phyloP scores from a whole-genome alignment of 1,284 basidiomycete species.

The Ustilago shanxiensis region DNA sequence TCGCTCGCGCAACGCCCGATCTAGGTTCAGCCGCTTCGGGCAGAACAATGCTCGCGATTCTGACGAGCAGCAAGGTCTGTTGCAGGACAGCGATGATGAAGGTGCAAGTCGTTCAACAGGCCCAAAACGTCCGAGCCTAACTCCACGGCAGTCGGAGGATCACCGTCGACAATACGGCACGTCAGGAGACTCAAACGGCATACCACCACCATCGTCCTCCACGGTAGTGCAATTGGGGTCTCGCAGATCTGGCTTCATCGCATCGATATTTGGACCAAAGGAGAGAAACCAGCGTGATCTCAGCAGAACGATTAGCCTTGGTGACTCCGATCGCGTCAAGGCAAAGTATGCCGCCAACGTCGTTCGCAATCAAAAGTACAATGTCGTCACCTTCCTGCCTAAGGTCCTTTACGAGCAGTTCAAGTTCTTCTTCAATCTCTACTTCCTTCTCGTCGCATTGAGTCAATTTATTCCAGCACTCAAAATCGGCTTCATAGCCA shows the following conservation, averaged over 20 bases:
- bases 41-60: conserved; percentile 49
- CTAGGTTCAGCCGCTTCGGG: conserved; percentile 46
- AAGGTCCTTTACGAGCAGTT: conserved; percentile 99
- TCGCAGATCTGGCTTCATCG: conserved; percentile 34
- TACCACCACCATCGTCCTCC: conserved; percentile 18
- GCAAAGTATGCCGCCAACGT: conserved; percentile 78
- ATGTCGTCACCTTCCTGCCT: conserved; percentile 90
- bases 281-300: conserved; percentile 29
- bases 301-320: conserved; percentile 42
- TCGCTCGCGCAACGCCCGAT: conserved; percentile 39
- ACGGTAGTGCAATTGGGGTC: conserved; percentile 31
- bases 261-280: conserved; percentile 33
- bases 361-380: conserved; percentile 98
- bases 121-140: conserved; percentile 24
- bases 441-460: conserved; percentile 95
- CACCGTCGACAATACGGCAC: conserved; percentile 47
- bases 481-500: conserved; percentile 97
- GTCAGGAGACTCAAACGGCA: conserved; percentile 21
- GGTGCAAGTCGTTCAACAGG: background rate
- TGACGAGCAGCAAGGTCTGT: conserved; percentile 51
- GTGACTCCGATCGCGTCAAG: conserved; percentile 38
- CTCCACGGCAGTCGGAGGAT: conserved; percentile 42
- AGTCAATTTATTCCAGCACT: conserved; percentile 96
- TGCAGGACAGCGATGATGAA: conserved; percentile 38
- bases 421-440: conserved; percentile 99